Conservation (phyloP, 352 stramenopile genomes). For the Globisporangium acanthophoron region DNA sequence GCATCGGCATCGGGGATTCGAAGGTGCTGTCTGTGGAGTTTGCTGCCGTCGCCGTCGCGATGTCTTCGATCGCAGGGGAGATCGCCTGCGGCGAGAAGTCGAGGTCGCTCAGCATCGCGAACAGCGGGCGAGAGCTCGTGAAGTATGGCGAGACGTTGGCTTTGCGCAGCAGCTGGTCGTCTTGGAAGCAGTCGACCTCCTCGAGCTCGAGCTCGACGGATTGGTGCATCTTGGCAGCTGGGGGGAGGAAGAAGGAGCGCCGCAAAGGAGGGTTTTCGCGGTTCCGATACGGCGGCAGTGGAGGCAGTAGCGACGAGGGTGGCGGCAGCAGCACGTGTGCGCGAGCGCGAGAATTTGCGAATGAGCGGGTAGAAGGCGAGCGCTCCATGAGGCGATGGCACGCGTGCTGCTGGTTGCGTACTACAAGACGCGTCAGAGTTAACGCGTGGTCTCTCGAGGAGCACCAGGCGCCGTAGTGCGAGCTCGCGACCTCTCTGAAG, state of each 20-base stretch:
- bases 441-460: too few species aligned
- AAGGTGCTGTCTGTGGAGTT: neutral
- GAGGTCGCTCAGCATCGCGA: constrained; percentile 24
- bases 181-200: constrained; percentile 21
- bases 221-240: constrained; percentile 8
- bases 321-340: neutral
- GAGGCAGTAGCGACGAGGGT: neutral
- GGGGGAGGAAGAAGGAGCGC: neutral
- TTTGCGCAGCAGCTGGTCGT: constrained; percentile 22
- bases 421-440: too few species aligned
- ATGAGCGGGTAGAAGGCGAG: neutral
- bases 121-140: constrained; percentile 17
- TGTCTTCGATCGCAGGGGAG: neutral
- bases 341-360: neutral
- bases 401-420: neutral
- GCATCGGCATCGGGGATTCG: neutral
- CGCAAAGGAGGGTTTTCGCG: neutral
- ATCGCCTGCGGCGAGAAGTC: constrained; percentile 26
- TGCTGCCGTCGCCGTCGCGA: neutral
- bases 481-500: neutral
- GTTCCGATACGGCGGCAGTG: neutral
- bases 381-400: neutral
- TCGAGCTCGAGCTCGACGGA: constrained; percentile 34
- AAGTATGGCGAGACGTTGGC: constrained; percentile 36
- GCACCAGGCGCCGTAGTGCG: too few species aligned